Base-by-base conservation (phyloP, 1,284 basidiomycete species). In the Malassezia furfur region DNA sequence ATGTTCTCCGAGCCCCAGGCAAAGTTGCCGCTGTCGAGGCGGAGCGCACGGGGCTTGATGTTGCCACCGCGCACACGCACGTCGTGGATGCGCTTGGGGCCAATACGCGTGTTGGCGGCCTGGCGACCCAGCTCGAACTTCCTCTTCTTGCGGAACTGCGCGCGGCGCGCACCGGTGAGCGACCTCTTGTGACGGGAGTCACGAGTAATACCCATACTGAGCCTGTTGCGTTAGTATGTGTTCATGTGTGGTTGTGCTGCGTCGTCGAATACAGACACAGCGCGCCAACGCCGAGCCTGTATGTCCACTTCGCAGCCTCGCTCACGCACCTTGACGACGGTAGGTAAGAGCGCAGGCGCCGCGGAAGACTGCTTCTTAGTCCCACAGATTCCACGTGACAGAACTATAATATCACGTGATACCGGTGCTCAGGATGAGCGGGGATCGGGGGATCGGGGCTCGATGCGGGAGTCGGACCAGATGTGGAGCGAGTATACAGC, bases 1-100 rank as follows among this genome's bases (percentile, higher is more conserved):
- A 74, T 70, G 70, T 71, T 65, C 63, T 74, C 72, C 28, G 72
- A 74, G 36, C 72, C 72, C 71, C 72, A 74, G 36, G 72, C 70
- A 38, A 72, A 74, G 72, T 74, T 74, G 63, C 72, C 71, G 41
- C 67, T 67, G 40, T 74, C 72, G 52, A 74, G 68, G 60, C 72
- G 67, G 44, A 74, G 67, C 36, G 72, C 72, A 60, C 72, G 68
- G 58, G 68, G 58, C 68, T 74, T 74, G 61, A 74, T 63, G 70
- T 74, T 74, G 40, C 72, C 72, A 41, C 72, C 72, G 34, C 72
- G 68, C 35, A 72, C 72, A 34, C 72, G 72, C 52, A 72, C 67
- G 34, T 69, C 63, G 68, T 74, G 72, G 52, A 74, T 72, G 31
- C 72, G 65, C 70, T 74, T 74, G 54, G 68, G 57, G 30, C 72